These are phyloP conservation scores for Podila epigama DNA, from an alignment of 192 early-diverging fungal genomes.

Conservation along the genomic window DNA sequence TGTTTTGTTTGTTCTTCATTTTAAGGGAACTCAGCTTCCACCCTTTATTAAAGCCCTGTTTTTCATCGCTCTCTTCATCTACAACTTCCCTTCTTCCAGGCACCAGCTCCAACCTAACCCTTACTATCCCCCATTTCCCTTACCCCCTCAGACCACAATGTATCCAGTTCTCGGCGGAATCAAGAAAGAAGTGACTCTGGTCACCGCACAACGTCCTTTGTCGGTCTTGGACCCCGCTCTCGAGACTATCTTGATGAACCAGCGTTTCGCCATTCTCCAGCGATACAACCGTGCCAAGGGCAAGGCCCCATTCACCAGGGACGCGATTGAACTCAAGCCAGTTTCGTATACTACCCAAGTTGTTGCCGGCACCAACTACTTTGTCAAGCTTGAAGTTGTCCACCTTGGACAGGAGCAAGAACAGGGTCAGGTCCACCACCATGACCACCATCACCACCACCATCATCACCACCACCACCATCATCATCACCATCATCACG, in stretches of 20 bases:
- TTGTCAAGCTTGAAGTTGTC: constrained; percentile 15
- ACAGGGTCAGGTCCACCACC: no score
- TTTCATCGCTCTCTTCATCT: not conserved
- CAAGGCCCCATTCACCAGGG: not conserved
- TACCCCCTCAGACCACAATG: not conserved
- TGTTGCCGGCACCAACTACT: constrained; percentile 28
- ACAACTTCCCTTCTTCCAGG: not conserved
- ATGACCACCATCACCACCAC: no score
- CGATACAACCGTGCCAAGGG: not conserved
- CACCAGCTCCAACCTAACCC: no score
- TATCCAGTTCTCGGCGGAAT: constrained; percentile 11
- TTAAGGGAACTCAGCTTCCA: not conserved
- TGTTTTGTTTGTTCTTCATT: not conserved
- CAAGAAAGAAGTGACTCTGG: not conserved
- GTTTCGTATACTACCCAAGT: constrained; percentile 18
- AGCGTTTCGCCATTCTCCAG: not conserved
- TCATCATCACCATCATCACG: not conserved
- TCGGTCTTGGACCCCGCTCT: constrained; percentile 5
- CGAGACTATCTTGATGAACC: not conserved
- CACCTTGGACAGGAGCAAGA: not conserved
- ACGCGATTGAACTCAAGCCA: constrained; percentile 3
- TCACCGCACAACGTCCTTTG: constrained; percentile 17
- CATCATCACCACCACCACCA: no score
- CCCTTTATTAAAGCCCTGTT: not conserved
- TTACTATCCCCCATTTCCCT: not conserved